Percentiles rank a stretch among this genome's conserved stretches.
phyloP scores from a whole-genome alignment of 495 filamentous ascomycete genomes.

The Articulospora tetracladia region DNA sequence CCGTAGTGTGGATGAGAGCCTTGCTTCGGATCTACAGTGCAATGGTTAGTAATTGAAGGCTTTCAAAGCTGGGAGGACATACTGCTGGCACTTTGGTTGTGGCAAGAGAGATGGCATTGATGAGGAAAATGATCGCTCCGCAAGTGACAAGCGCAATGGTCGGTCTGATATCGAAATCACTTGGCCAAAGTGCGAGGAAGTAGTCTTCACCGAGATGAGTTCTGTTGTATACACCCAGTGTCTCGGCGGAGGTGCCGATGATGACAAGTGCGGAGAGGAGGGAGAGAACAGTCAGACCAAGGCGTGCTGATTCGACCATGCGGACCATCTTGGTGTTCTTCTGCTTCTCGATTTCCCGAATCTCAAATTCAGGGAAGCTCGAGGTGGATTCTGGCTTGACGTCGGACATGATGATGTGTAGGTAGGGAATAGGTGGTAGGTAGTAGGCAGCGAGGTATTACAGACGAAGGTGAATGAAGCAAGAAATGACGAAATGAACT shows the following conservation, averaged over 20 bases:
- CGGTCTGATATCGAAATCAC: constrained; percentile 45
- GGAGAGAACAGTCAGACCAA: constrained; percentile 43
- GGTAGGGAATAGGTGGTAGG: background rate
- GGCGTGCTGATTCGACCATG: constrained; percentile 36
- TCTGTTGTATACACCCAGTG: constrained; percentile 41
- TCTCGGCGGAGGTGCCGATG: constrained; percentile 45
- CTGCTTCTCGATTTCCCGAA: constrained; percentile 1
- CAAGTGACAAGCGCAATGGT: constrained; percentile 45
- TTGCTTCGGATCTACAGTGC: constrained; percentile 37
- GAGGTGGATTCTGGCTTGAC: constrained; percentile 9
- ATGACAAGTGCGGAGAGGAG: constrained; percentile 44
- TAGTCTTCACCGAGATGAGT: constrained; percentile 40
- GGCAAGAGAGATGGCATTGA: constrained; percentile 38
- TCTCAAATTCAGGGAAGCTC: constrained; percentile 17
- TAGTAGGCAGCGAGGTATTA: background rate
- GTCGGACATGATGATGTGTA: constrained; percentile 10
- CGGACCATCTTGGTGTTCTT: constrained; percentile 9
- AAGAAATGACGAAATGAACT: constrained; percentile 6
- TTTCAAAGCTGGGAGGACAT: constrained; percentile 11
- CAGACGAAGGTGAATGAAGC: background rate
- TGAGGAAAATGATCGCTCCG: constrained; percentile 36
- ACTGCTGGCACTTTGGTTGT: constrained; percentile 9
- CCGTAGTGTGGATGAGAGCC: constrained; percentile 30
- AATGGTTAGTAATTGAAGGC: background rate
- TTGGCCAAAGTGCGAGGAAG: constrained; percentile 46